Base-by-base conservation (phyloP, 2,329 filamentous ascomycete genomes). In the Aspergillus fructus region DNA sequence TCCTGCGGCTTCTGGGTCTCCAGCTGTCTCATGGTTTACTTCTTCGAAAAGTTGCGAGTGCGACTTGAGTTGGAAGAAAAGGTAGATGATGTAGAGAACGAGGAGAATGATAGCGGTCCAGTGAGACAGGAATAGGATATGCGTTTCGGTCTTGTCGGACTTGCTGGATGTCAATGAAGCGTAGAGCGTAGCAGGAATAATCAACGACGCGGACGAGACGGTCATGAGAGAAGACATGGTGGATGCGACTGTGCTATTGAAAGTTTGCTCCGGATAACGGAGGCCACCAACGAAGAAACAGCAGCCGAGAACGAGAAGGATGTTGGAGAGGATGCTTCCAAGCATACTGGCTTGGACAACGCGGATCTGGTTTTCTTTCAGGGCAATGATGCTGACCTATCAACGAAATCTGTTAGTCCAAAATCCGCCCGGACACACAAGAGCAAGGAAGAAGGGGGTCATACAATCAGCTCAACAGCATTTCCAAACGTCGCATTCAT, bases 301-400 rank as follows among this genome's bases (percentile, higher is more conserved):
- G 81, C 90, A 90, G 66, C 89, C 89, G 71, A 92, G 83, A 47
- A 92, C 93, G 21, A 97, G 85, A 7, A 97, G 83, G 63, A 97
- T 88, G 75, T 97, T 97, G 63, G 93, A 97, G 40, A 97, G 81
- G 66, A 97, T 96, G 69, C 90, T 96, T 48, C 94, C 93, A 34
- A 97, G 86, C 93, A 97, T 97, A 62, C 91, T 96, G 19, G 93
- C 89, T 78, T 97, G 94, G n/a, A 97, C 93, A 63, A 97, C 93
- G 67, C 93, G 88, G 70, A 97, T 96, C 77, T 97, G 89, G 62
- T 87, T 86, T 66, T 94, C 86, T 64, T 81, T 85, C 46, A 99
- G 83, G 17, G 94, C 94, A 62, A 97, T 89, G 66, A 97, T 93
- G 73, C 91, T 96, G 71, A 96, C 90, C 90, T 93, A 70, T 9